Base-by-base conservation (phyloP, 257 asterid species). In the Verbascum thapsus region DNA sequence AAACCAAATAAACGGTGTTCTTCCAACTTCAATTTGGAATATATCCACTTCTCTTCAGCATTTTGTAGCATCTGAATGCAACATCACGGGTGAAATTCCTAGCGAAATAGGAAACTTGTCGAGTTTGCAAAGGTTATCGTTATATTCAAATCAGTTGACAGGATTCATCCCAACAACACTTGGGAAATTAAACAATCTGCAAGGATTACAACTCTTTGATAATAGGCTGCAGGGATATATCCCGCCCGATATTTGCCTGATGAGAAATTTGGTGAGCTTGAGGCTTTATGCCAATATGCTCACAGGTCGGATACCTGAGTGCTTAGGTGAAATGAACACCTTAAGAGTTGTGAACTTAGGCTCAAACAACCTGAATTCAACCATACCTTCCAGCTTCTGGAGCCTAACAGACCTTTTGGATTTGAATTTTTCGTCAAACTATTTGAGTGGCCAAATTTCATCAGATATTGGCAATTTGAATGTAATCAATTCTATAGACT, bases 301-400 rank as follows among this genome's bases (percentile, higher is more conserved):
- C 9, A 8, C 45, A 11, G 84, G 84, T 49, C 22, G 76, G 3
- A 63, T 78, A 22, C 81, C 84, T 10, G 66, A 58, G 12, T 78
- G 81, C 69, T 48, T 78, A 40, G 84, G 81, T 10, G 62, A 60
- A 11, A 17, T 74, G 7, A 67, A 67, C 7, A 47, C 78, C 51
- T 40, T 78, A 45, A 49, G 76, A 60, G 19, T 55, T 48, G 17
- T 78, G 22, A 51, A 39, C 51, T 59, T 74, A 61, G 68, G 71
- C 37, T 70, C 76, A 55, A 79, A 75, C 53, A 69, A 23, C 7
- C 61, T 79, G 39, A 48, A 20, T 15, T 68, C 74, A 5, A 42
- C 30, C 1, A 66, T 79, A 10, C 79, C 78, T 1, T 18, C 39
- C 8, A 61, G 62, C 26, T 40, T 78, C 2, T 71, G 78, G 77